Conservation (phyloP, 2,329 filamentous ascomycete species). For the Lachnellula arida region DNA sequence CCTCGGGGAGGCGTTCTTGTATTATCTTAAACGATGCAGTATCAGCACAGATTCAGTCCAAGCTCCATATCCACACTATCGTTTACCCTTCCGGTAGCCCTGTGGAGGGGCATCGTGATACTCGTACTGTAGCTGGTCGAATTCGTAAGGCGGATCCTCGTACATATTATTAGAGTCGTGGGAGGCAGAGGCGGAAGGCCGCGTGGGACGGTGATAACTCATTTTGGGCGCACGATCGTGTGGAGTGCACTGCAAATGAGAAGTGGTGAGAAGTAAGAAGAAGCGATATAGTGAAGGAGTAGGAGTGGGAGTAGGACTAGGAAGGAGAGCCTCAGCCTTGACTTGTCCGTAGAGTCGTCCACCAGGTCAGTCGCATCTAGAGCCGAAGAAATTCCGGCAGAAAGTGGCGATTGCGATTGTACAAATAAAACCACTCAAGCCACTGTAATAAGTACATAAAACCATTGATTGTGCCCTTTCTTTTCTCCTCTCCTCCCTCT, state of each 20-base stretch:
- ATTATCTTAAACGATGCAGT: slow-evolving; percentile 31
- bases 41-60: slow-evolving; percentile 31
- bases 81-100: slow-evolving; percentile 34
- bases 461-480: too few relatives aligned
- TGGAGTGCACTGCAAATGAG: not conserved
- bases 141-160: slow-evolving; percentile 36
- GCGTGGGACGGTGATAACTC: slow-evolving; percentile 18
- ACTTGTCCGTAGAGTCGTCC: too few relatives aligned
- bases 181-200: slow-evolving; percentile 13
- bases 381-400: too few relatives aligned
- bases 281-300: too few relatives aligned
- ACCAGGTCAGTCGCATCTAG: too few relatives aligned
- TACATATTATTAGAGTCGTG: slow-evolving; percentile 40
- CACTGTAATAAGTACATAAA: too few relatives aligned
- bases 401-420: too few relatives aligned
- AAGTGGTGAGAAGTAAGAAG: not conserved
- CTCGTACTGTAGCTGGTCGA: slow-evolving; percentile 9
- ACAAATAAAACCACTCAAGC: too few relatives aligned
- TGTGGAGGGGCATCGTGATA: slow-evolving; percentile 20
- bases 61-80: slow-evolving; percentile 27
- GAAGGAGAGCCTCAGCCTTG: too few relatives aligned
- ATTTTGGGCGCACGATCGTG: slow-evolving; percentile 10
- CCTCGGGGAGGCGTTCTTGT: slow-evolving; percentile 27
- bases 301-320: too few relatives aligned
- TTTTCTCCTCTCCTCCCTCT: too few relatives aligned